These are phyloP conservation scores for Colletotrichum liriopes DNA, from an alignment of 2,329 filamentous ascomycete genomes.

Conservation along the genomic window DNA sequence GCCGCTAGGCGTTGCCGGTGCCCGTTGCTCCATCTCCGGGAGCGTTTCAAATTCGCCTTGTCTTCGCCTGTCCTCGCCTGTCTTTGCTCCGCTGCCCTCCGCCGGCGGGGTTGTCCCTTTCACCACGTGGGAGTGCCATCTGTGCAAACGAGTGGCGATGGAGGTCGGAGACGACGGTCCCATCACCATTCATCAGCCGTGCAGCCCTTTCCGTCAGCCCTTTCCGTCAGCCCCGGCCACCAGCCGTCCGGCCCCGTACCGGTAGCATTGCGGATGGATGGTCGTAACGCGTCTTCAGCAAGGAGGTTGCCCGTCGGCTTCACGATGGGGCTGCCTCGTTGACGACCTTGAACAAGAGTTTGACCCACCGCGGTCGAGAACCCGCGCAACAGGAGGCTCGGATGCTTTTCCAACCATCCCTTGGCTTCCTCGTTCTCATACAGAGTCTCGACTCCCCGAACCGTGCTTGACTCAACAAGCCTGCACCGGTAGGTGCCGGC, in stretches of 20 bases:
- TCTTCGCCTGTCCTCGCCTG: neutral
- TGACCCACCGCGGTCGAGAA: slow-evolving; percentile 18
- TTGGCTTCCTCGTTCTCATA: neutral
- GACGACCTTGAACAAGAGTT: slow-evolving; percentile 7
- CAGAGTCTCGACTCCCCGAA: neutral
- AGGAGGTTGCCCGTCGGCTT: slow-evolving; percentile 10
- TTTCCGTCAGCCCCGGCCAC: slow-evolving; percentile 24
- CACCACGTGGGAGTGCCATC: slow-evolving; percentile 27
- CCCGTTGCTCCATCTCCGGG: slow-evolving; percentile 21
- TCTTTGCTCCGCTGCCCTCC: neutral
- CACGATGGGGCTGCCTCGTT: slow-evolving; percentile 20
- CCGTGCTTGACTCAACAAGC: slow-evolving; percentile 27
- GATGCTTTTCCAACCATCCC: neutral
- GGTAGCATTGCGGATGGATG: slow-evolving; percentile 19
- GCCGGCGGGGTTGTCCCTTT: slow-evolving; percentile 22
- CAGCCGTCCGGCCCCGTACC: slow-evolving; percentile 39
- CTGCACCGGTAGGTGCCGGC: slow-evolving; percentile 10
- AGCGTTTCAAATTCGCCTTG: slow-evolving; percentile 24
- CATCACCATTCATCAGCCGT: slow-evolving; percentile 1
- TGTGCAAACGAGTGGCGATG: neutral
- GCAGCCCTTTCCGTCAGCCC: slow-evolving; percentile 1
- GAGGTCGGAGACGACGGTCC: neutral
- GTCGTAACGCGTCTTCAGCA: slow-evolving; percentile 18
- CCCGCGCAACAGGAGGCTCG: neutral
- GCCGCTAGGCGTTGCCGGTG: slow-evolving; percentile 1